Base-by-base conservation (phyloP, 2,329 filamentous ascomycete genomes). In the Emericellopsis atlantica region DNA sequence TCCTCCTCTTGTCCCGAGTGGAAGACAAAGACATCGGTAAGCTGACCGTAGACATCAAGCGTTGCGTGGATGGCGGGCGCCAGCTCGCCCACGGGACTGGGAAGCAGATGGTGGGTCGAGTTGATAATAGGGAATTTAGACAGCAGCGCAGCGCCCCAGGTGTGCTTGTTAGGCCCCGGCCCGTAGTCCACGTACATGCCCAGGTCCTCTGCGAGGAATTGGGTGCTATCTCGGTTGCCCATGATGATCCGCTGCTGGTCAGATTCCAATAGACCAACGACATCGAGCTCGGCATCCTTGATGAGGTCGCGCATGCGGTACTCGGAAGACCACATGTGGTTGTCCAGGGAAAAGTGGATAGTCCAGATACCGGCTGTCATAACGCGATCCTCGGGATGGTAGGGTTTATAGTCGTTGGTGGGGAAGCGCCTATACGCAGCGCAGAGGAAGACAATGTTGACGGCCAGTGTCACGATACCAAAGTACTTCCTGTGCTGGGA, bases 111-210 rank as follows among this genome's bases (percentile, higher is more conserved):
- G 58, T 98, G 92, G 18, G 89, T 95, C 2, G 87, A 95, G 64
- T 96, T 95, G 45, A 98, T 62, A 53, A 98, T 98, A 4, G 92
- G 92, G 67, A 96, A 98, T 57, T 96, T 96, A 51, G 88, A 95
- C 4, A 98, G 73, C 36, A 98, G 70, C 18, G 89, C 92, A 9
- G 82, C 78, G 40, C 92, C 92, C 92, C 92, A 98, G 0, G 92
- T 98, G 66, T 98, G 92, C 66, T 96, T 98, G 73, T 98, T 95
- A 6, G 92, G 92, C 2, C 92, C 92, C 24, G 92, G 92, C 42
- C 92, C 92, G 54, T 88, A 95, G 65, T 98, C 92, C 39, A 93
- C 89, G 55, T 95, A 98, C 92, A 98, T 98, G 51, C 92, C 92
- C 10, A 98, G 74, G 49, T 98, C 89, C 58, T 96, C 90, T 16